Evolutionary conservation across 228 moss, liverwort and hornwort genomes (phyloP).

Genomic region (Sphagnum fallax): DNA sequence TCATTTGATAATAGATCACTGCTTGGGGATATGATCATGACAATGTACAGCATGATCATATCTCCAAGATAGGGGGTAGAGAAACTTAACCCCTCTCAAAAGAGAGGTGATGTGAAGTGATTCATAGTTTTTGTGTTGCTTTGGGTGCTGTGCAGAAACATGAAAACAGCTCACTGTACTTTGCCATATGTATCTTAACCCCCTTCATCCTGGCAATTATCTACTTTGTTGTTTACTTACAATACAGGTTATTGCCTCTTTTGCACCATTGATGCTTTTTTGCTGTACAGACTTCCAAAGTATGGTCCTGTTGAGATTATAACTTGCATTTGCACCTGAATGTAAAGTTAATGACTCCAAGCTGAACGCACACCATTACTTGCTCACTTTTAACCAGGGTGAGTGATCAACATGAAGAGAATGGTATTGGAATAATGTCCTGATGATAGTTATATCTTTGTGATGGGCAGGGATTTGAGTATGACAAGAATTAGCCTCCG

Average conservation of each 20-base stretch:
- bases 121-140: background rate
- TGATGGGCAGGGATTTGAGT: constrained; percentile 37
- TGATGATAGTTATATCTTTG: no score
- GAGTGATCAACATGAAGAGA: no score
- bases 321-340: background rate
- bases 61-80: no score
- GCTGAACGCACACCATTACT: no score
- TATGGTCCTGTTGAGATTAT: background rate
- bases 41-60: no score
- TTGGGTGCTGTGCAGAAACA: background rate
- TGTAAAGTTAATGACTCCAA: background rate
- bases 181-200: constrained; percentile 64
- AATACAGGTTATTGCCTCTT: constrained; percentile 41
- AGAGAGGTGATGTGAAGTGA: no score
- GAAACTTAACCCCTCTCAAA: no score
- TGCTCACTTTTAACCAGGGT: no score
- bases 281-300: background rate
- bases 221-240: constrained; percentile 64
- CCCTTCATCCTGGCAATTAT: constrained; percentile 59
- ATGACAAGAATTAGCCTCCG: constrained; percentile 26
- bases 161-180: constrained; percentile 62
- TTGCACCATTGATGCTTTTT: constrained; percentile 1
- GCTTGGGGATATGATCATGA: no score
- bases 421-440: background rate
- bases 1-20: no score